These are phyloP conservation scores for Macroventuria anomochaeta DNA, from an alignment of 2,329 filamentous ascomycete genomes.

Conservation along the genomic window DNA sequence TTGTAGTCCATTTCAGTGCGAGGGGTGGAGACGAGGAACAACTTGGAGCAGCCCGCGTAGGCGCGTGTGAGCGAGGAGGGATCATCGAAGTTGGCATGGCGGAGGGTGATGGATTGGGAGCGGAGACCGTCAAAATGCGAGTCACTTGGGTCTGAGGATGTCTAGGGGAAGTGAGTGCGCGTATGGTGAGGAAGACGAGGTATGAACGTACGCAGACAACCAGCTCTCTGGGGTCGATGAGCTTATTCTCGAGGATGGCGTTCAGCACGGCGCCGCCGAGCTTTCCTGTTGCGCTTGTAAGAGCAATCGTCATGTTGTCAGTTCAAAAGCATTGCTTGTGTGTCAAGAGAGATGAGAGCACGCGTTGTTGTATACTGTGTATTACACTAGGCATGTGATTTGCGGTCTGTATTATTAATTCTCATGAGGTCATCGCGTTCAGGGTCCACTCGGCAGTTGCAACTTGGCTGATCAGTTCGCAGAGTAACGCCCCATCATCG, in stretches of 20 bases:
- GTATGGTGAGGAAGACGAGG: fast-evolving
- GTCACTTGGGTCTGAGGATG: conserved; percentile 26
- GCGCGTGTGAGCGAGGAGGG: conserved; percentile 43
- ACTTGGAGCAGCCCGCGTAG: conserved; percentile 47
- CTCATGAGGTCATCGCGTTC: conserved; percentile 13
- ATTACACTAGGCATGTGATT: no score
- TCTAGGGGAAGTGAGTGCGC: conserved; percentile 14
- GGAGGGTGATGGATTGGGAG: conserved; percentile 43
- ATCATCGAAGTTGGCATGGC: conserved; percentile 51
- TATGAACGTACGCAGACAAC: conserved; percentile 44
- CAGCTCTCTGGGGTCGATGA: conserved; percentile 48
- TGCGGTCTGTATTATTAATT: conserved; percentile 9
- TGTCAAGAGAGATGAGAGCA: neutral
- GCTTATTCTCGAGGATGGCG: conserved; percentile 51
- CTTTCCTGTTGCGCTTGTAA: conserved; percentile 56
- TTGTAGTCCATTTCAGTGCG: conserved; percentile 54
- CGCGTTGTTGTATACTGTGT: neutral
- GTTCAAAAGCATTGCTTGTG: neutral
- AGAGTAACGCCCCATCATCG: no score
- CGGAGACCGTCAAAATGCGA: conserved; percentile 39
- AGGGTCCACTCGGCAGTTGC: conserved; percentile 12
- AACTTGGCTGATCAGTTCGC: no score
- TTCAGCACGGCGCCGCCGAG: conserved; percentile 53
- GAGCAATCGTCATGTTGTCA: conserved; percentile 39
- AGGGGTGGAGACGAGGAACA: conserved; percentile 56